Evolutionary conservation across 495 filamentous ascomycete genomes (phyloP).

Genomic region (Hypoxylon lienhwacheense): DNA sequence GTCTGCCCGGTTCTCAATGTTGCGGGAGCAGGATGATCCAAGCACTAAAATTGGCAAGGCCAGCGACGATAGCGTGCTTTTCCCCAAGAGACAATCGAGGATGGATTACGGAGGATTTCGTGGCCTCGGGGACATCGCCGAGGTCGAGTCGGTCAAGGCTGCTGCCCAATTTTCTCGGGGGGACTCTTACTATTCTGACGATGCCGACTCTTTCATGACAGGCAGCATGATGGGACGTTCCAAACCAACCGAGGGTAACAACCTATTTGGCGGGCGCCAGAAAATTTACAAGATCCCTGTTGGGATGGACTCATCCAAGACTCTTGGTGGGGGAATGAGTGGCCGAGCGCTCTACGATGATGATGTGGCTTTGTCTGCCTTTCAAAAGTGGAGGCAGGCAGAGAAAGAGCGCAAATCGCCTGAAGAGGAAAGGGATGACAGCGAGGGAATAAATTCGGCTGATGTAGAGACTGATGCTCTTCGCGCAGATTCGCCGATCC

Average conservation of each 20-base stretch:
- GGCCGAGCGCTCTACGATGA: constrained; percentile 81
- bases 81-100: constrained; percentile 75
- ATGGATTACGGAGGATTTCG: constrained; percentile 54
- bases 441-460: constrained; percentile 41
- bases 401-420: constrained; percentile 57
- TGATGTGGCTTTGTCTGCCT: constrained; percentile 77
- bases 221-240: constrained; percentile 80
- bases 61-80: constrained; percentile 89
- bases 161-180: constrained; percentile 53
- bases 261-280: constrained; percentile 91
- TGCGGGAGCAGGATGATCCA: constrained; percentile 90
- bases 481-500: constrained; percentile 61
- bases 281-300: constrained; percentile 90
- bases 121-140: constrained; percentile 78
- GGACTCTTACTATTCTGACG: constrained; percentile 67
- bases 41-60: constrained; percentile 85
- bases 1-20: constrained; percentile 94
- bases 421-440: constrained; percentile 46
- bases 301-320: constrained; percentile 47
- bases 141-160: constrained; percentile 77
- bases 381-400: constrained; percentile 65
- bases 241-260: constrained; percentile 89
- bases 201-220: constrained; percentile 50
- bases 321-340: constrained; percentile 54
- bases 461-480: constrained; percentile 46